A percentile compares a stretch with the other conserved stretches of the same genome.
phyloP scores from a whole-genome alignment of 2,329 filamentous ascomycete genomes.

The Beauveria caledonica region DNA sequence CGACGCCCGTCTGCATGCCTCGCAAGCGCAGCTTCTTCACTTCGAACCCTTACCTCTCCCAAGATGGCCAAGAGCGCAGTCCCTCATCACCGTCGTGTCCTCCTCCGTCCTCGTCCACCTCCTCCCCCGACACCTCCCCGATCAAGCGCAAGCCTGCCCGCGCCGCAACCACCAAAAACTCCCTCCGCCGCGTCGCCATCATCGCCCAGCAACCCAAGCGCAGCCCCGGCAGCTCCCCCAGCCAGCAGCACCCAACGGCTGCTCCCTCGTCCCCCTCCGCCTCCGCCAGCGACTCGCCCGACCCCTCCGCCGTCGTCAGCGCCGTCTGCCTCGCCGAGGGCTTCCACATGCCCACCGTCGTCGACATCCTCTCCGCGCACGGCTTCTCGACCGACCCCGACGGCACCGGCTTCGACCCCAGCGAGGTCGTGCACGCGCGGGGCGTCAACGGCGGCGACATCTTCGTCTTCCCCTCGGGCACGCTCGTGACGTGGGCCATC shows the following conservation, averaged over 20 bases:
- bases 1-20: conserved; percentile 34
- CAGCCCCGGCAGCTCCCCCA: conserved; percentile 15
- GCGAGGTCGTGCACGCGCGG: conserved; percentile 56
- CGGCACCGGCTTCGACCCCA: conserved; percentile 49
- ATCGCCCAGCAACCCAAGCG: conserved; percentile 62
- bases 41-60: conserved; percentile 49
- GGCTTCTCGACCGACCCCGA: conserved; percentile 57
- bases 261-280: conserved; percentile 15
- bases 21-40: conserved; percentile 58
- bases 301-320: conserved; percentile 39
- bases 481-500: conserved; percentile 85
- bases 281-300: conserved; percentile 19
- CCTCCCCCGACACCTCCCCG: conserved; percentile 32
- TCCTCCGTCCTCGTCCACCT: conserved; percentile 30
- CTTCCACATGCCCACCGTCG: conserved; percentile 55
- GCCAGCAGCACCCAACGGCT: background rate
- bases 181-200: conserved; percentile 74
- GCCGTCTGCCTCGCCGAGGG: conserved; percentile 56
- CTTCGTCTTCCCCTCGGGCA: conserved; percentile 92
- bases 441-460: conserved; percentile 67
- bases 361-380: conserved; percentile 48
- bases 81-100: background rate
- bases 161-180: conserved; percentile 52
- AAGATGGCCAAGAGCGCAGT: conserved; percentile 26
- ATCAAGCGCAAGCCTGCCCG: conserved; percentile 40